Conservation (phyloP, 2,329 filamentous ascomycete species). For the Mollisia scopiformis region DNA sequence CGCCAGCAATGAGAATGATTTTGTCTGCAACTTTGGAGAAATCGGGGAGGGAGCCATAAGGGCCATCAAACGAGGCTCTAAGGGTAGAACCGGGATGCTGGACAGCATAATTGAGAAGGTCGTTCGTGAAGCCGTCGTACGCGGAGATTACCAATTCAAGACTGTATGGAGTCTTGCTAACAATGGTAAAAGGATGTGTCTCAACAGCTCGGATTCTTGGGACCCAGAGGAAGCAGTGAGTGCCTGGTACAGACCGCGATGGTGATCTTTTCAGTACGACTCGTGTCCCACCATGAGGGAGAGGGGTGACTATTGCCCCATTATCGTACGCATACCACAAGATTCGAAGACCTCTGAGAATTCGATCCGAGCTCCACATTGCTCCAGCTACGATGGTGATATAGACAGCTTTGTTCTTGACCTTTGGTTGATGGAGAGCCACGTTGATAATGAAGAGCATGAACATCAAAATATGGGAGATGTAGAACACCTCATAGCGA, state of each 20-base stretch:
- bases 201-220: constrained; percentile 58
- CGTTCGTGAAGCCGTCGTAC: constrained; percentile 60
- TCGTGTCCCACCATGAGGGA: constrained; percentile 56
- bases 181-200: constrained; percentile 67
- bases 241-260: constrained; percentile 50
- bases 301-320: constrained; percentile 53
- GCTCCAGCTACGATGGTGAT: constrained; percentile 46
- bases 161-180: constrained; percentile 43
- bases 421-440: constrained; percentile 54
- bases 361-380: constrained; percentile 55
- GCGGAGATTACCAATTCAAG: constrained; percentile 59
- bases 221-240: constrained; percentile 68
- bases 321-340: constrained; percentile 52
- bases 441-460: constrained; percentile 50
- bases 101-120: constrained; percentile 54
- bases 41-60: constrained; percentile 59
- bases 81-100: constrained; percentile 52
- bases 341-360: constrained; percentile 50
- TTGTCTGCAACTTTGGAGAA: constrained; percentile 53
- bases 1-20: constrained; percentile 62
- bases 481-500: constrained; percentile 60
- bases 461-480: constrained; percentile 54
- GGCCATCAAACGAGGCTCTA: constrained; percentile 58
- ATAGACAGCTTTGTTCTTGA: constrained; percentile 44
- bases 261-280: constrained; percentile 55